A percentile compares a stretch with the other conserved stretches of the same genome.
phyloP scores from a whole-genome alignment of 2,329 filamentous ascomycete genomes.

The Beauveria pseudobassiana region DNA sequence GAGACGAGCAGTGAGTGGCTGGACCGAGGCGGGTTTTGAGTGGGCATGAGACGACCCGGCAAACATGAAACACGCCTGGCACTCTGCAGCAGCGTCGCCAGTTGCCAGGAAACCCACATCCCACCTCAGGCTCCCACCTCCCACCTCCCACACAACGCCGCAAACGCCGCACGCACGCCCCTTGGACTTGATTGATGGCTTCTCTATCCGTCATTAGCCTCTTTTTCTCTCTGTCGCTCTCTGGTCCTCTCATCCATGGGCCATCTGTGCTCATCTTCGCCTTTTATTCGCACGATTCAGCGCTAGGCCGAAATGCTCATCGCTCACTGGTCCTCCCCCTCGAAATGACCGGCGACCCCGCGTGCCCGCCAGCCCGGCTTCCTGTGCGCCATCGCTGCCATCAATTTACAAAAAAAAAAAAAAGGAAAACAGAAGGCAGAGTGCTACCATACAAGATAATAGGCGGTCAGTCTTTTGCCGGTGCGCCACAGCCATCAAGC shows the following conservation, averaged over 20 bases:
- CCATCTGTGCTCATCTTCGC: too few species aligned
- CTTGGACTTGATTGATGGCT: background rate
- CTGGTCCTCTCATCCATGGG: too few species aligned
- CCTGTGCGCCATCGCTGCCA: too few species aligned
- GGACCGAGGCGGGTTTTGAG: background rate
- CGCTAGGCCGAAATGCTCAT: background rate
- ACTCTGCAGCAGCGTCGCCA: background rate
- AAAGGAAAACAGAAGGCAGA: too few species aligned
- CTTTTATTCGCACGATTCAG: background rate
- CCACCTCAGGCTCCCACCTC: too few species aligned
- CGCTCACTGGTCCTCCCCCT: conserved; percentile 1
- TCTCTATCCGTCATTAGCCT: too few species aligned
- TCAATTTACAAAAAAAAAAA: too few species aligned
- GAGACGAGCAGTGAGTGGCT: background rate
- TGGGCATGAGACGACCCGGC: conserved; percentile 12
- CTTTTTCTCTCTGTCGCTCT: too few species aligned
- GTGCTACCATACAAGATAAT: too few species aligned
- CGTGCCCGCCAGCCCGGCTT: background rate
- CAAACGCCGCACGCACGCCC: background rate
- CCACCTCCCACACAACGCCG: background rate
- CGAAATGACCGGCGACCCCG: background rate
- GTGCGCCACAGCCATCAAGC: too few species aligned
- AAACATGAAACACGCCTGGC: conserved; percentile 17
- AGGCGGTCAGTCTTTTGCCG: too few species aligned
- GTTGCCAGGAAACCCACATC: background rate